Conservation (phyloP, 148 eudicot genomes). For the Arbutus unedo region DNA sequence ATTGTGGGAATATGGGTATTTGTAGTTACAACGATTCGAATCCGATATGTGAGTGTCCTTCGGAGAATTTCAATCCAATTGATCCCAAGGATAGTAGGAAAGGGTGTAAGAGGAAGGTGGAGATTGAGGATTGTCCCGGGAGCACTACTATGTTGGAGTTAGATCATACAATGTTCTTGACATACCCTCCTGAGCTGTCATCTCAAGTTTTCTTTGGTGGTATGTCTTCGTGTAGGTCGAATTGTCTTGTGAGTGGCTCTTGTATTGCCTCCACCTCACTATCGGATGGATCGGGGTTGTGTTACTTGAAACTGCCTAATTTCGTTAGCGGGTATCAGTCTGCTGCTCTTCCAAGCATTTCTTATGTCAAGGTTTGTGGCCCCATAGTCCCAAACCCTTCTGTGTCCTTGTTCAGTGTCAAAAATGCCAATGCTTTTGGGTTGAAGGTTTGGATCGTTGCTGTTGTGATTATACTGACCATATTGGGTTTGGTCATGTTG, state of each 20-base stretch:
- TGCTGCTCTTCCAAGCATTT: background rate
- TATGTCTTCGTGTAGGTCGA: background rate
- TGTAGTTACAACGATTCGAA: constrained; percentile 72
- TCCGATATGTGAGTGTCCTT: constrained; percentile 79
- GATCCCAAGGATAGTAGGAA: constrained; percentile 50
- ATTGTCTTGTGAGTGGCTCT: constrained; percentile 49
- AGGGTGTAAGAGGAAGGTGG: constrained; percentile 75
- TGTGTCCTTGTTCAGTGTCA: constrained; percentile 10
- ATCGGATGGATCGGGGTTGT: constrained; percentile 67
- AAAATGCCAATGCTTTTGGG: constrained; percentile 19
- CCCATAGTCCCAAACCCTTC: constrained; percentile 45
- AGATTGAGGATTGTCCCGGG: constrained; percentile 34
- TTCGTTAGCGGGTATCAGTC: constrained; percentile 6
- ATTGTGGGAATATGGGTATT: constrained; percentile 82
- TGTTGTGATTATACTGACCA: constrained; percentile 46
- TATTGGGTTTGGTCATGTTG: constrained; percentile 34
- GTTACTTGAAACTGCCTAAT: constrained; percentile 43
- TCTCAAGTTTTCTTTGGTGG: background rate
- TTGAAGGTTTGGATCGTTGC: constrained; percentile 50
- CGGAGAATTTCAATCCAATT: constrained; percentile 53
- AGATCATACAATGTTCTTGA: background rate
- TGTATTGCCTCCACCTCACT: constrained; percentile 70
- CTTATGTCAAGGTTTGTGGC: constrained; percentile 7
- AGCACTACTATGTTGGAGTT: background rate
- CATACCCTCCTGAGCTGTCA: constrained; percentile 6